Evolutionary conservation across 106 monocot species (phyloP).

Genomic region (Dendrobium chrysotoxum): DNA sequence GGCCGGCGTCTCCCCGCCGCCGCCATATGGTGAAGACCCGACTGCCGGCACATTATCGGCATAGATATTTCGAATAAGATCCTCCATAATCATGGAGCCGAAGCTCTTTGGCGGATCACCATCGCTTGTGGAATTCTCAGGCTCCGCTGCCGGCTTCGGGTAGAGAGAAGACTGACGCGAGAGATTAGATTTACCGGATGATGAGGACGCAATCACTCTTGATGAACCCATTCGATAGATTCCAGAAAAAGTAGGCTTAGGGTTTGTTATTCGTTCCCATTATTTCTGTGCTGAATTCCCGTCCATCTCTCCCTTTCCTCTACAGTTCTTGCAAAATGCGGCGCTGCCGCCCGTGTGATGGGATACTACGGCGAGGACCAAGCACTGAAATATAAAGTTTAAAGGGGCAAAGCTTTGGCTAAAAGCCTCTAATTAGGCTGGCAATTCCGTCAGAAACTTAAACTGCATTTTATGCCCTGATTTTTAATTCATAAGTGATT

Average conservation of each 20-base stretch:
- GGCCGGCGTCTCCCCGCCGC: background rate
- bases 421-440: too few relatives aligned
- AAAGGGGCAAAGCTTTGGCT: too few relatives aligned
- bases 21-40: background rate
- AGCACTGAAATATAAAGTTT: too few relatives aligned
- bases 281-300: background rate
- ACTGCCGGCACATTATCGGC: conserved; percentile 10
- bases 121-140: conserved; percentile 15
- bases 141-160: conserved; percentile 11
- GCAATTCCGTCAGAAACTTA: too few relatives aligned
- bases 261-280: background rate
- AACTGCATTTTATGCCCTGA: too few relatives aligned
- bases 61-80: conserved; percentile 36
- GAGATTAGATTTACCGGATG: conserved; percentile 23
- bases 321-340: too few relatives aligned
- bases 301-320: too few relatives aligned
- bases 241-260: background rate
- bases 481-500: too few relatives aligned
- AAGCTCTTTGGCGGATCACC: conserved; percentile 15
- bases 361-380: too few relatives aligned
- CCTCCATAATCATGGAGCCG: conserved; percentile 60
- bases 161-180: conserved; percentile 20
- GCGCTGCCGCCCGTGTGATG: too few relatives aligned
- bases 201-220: conserved; percentile 42
- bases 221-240: conserved; percentile 32